Percentiles rank a stretch among this genome's conserved stretches.
Conservation (phyloP, 352 stramenopile species). For the Phytopythium montanum region DNA sequence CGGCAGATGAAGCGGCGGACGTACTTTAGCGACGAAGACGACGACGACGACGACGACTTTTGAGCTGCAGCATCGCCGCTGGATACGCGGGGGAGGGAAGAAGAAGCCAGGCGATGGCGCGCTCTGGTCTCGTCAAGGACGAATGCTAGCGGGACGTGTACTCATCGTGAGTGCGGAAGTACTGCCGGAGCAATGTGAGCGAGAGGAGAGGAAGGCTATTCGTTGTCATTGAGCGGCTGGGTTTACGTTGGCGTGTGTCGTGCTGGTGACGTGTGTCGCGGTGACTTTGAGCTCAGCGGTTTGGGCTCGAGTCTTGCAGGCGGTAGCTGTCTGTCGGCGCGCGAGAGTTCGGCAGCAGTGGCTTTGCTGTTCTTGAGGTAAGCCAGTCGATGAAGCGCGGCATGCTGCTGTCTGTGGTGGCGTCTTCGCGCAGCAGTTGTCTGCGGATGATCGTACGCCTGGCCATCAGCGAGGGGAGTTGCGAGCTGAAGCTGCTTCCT, state of each 20-base stretch:
- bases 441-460: no score
- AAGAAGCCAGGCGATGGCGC: background rate
- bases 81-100: background rate
- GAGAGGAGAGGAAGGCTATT: background rate
- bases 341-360: no score
- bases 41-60: constrained; percentile 75
- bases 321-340: no score
- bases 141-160: background rate
- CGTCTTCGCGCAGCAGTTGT: no score
- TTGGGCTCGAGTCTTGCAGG: no score
- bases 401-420: no score
- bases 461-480: no score
- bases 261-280: background rate
- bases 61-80: background rate
- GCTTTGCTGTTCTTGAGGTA: no score
- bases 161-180: background rate
- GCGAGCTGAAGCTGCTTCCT: background rate
- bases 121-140: background rate
- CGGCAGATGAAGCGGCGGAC: constrained; percentile 84
- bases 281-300: background rate
- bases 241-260: background rate
- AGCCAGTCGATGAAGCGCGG: no score
- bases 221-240: background rate
- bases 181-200: background rate
- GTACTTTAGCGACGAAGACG: constrained; percentile 88